These are phyloP conservation scores for Persicaria tinctoria DNA, from an alignment of 148 eudicot species.

Conservation along the genomic window DNA sequence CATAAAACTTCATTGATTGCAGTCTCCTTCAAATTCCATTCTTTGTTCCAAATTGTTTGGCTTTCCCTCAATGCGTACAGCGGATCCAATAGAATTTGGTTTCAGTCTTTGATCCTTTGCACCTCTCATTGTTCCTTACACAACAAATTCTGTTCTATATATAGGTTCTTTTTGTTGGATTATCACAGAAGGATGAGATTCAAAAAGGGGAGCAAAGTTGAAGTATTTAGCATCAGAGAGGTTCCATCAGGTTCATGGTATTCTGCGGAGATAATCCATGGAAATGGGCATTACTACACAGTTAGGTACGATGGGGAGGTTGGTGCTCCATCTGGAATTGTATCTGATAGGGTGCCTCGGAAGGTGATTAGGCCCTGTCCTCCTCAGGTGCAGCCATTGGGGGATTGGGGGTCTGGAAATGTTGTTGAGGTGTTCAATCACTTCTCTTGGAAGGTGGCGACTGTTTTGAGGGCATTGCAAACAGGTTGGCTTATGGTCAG, in stretches of 20 bases:
- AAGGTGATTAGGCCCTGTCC: conserved; percentile 73
- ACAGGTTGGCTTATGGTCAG: conserved; percentile 35
- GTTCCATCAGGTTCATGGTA: conserved; percentile 67
- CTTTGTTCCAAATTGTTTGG: too few relatives aligned
- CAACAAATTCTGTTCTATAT: neutral
- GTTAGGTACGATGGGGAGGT: conserved; percentile 33
- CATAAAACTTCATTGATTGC: too few relatives aligned
- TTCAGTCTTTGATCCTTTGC: too few relatives aligned
- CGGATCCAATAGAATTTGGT: too few relatives aligned
- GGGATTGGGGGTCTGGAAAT: conserved; percentile 49
- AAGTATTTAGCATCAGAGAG: conserved; percentile 49
- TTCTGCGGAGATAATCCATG: conserved; percentile 47
- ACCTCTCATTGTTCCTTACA: too few relatives aligned
- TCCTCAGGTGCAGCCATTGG: conserved; percentile 29
- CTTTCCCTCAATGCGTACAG: too few relatives aligned
- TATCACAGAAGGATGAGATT: conserved; percentile 39
- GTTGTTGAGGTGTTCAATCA: conserved; percentile 61
- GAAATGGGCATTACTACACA: conserved; percentile 46
- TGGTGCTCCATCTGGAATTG: conserved; percentile 11
- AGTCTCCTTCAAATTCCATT: too few relatives aligned
- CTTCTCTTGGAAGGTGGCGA: conserved; percentile 62
- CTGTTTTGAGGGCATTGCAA: conserved; percentile 31
- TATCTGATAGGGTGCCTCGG: conserved; percentile 32
- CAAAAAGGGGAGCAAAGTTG: conserved; percentile 64
- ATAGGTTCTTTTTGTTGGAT: conserved; percentile 28